Evolutionary conservation across 768 basidiomycete species (phyloP).

Genomic region (Rhodotorula babjevae): DNA sequence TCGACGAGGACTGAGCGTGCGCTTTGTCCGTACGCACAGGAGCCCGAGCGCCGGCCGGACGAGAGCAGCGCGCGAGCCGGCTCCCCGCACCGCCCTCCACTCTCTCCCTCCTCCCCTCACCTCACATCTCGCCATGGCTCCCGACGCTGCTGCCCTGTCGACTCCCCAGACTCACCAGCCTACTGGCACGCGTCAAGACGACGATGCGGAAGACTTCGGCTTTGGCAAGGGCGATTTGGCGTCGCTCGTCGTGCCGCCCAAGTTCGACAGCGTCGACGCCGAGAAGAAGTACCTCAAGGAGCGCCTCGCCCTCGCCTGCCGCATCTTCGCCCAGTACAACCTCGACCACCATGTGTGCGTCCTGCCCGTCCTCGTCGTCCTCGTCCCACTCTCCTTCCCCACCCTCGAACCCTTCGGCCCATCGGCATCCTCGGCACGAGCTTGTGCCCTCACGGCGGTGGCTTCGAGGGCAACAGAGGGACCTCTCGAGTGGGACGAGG

Average conservation of each 20-base stretch:
- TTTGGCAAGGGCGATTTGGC: conserved; percentile 13
- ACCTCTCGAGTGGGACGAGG: no score
- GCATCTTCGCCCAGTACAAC: conserved; percentile 33
- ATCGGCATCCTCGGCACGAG: no score
- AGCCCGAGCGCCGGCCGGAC: no score
- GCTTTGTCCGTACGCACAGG: no score
- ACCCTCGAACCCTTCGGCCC: not conserved
- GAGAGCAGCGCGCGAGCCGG: no score
- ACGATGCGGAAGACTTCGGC: conserved; percentile 8
- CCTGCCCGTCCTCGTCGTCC: not conserved
- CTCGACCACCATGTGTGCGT: conserved; percentile 31
- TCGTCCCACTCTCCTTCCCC: no score
- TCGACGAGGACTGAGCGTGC: no score
- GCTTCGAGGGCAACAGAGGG: no score
- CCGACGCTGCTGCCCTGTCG: not conserved
- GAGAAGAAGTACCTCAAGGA: conserved; percentile 28
- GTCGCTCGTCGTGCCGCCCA: conserved; percentile 20
- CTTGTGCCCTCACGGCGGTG: not conserved
- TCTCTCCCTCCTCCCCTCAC: not conserved
- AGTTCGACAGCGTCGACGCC: conserved; percentile 10
- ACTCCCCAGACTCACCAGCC: not conserved
- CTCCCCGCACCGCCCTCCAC: no score
- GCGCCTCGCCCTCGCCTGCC: conserved; percentile 12
- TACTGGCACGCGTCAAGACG: not conserved
- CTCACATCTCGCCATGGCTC: not conserved